These are phyloP conservation scores for Paradendryphiella salina DNA, from an alignment of 2,329 filamentous ascomycete genomes.

Conservation along the genomic window DNA sequence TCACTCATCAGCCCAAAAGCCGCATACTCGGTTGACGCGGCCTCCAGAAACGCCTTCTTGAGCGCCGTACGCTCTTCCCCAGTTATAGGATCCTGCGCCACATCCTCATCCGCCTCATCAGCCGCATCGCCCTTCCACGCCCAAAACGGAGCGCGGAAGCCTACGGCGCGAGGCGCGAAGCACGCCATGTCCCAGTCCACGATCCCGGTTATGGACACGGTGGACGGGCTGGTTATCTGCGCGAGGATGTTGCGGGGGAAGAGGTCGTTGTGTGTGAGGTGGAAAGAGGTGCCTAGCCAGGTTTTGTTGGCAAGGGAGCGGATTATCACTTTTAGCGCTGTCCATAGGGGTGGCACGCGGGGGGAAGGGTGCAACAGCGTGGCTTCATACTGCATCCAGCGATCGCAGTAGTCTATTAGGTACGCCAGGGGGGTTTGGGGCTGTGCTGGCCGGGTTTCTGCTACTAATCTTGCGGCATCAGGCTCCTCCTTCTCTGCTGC, in stretches of 20 bases:
- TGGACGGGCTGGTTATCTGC: neutral
- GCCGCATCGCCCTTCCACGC: neutral
- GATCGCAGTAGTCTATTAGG: neutral
- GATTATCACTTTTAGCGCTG: neutral
- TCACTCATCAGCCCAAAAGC: neutral
- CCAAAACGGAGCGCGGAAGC: conserved; percentile 4
- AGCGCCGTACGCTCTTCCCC: neutral
- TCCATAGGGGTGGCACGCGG: neutral
- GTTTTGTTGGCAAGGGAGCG: neutral
- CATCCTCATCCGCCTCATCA: conserved; percentile 5
- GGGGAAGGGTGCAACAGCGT: neutral
- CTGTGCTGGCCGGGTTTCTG: neutral
- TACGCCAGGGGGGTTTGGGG: conserved; percentile 4
- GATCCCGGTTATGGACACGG: conserved; percentile 24
- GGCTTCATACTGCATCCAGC: conserved; percentile 3
- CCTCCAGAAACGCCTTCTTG: neutral
- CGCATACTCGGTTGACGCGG: neutral
- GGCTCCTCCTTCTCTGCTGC: neutral
- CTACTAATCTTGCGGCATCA: neutral
- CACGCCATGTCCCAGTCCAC: conserved; percentile 42
- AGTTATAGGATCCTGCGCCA: neutral
- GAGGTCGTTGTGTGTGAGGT: conserved; percentile 32
- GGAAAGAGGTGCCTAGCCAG: conserved; percentile 8
- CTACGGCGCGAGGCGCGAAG: conserved; percentile 36
- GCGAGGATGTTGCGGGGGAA: conserved; percentile 38